Percentiles rank a stretch among this genome's conserved stretches.
phyloP scores from a whole-genome alignment of 2,329 filamentous ascomycete genomes.

The Ilyonectria mors-panacis region DNA sequence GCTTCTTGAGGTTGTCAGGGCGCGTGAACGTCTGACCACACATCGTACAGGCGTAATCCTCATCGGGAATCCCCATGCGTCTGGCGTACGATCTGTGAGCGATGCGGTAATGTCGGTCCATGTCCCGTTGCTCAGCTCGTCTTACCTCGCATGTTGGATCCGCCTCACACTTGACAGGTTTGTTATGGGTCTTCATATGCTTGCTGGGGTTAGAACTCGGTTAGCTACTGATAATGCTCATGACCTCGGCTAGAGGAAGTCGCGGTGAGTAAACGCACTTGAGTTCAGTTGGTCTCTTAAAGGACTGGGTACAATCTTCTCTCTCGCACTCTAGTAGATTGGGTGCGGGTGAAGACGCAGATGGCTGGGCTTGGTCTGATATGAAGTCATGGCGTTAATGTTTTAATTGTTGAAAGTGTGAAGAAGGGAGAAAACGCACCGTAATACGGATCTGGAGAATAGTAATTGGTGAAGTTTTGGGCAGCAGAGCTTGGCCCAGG shows the following conservation, averaged over 20 bases:
- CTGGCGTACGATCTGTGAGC: constrained; percentile 35
- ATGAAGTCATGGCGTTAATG: constrained; percentile 3
- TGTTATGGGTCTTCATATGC: constrained; percentile 42
- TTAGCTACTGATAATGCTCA: constrained; percentile 14
- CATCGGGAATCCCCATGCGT: constrained; percentile 14
- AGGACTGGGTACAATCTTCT: constrained; percentile 1
- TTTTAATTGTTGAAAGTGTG: neutral
- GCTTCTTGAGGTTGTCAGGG: constrained; percentile 39
- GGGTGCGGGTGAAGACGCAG: constrained; percentile 23
- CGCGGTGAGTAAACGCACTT: constrained; percentile 20
- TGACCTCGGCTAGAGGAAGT: neutral
- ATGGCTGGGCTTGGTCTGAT: constrained; percentile 16
- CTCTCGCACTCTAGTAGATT: constrained; percentile 19
- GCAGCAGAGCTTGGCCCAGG: constrained; percentile 3
- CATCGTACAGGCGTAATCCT: constrained; percentile 13
- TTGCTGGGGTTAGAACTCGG: constrained; percentile 34
- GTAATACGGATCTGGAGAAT: neutral
- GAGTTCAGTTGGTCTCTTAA: constrained; percentile 16
- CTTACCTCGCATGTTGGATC: constrained; percentile 22
- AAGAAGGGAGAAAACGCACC: constrained; percentile 1
- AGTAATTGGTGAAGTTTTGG: neutral
- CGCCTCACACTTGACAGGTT: constrained; percentile 42
- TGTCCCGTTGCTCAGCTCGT: constrained; percentile 43
- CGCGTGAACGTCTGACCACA: constrained; percentile 37
- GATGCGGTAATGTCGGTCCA: constrained; percentile 44